Evolutionary conservation across 306 rosid genomes (phyloP).

Genomic region (Vigna radiata): DNA sequence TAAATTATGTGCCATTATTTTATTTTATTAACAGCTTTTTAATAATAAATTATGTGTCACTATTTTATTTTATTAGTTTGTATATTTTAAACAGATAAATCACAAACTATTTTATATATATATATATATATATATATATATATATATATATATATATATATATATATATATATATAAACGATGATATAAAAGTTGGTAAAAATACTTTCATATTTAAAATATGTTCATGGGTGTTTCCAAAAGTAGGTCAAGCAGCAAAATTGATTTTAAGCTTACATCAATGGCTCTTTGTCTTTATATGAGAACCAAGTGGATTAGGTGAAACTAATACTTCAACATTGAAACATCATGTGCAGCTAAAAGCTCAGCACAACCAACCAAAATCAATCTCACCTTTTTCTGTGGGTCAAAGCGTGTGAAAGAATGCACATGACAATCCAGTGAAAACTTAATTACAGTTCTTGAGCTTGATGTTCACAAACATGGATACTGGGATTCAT

Average conservation of each 20-base stretch:
- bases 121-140: too few species aligned
- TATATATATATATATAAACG: too few species aligned
- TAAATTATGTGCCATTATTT: too few species aligned
- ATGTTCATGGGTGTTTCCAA: background rate
- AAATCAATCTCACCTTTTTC: slow-evolving; percentile 5
- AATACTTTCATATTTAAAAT: too few species aligned
- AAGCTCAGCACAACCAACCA: slow-evolving; percentile 32
- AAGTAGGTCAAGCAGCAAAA: background rate
- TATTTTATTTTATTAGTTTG: too few species aligned
- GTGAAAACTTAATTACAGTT: background rate
- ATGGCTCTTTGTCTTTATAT: background rate
- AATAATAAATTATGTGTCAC: too few species aligned
- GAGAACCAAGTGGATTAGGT: slow-evolving; percentile 29
- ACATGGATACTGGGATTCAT: slow-evolving; percentile 16
- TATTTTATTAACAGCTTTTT: too few species aligned
- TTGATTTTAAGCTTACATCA: slow-evolving; percentile 1
- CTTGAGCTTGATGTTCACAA: background rate
- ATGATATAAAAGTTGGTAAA: too few species aligned
- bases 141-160: too few species aligned
- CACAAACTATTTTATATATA: too few species aligned
- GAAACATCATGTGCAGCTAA: slow-evolving; percentile 28
- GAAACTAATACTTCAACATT: slow-evolving; percentile 20
- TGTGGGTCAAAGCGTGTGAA: background rate
- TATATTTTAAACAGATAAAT: too few species aligned
- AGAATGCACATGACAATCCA: background rate